Base-by-base conservation (phyloP, 176 grass and related monocot genomes). In the Musa beccarii region DNA sequence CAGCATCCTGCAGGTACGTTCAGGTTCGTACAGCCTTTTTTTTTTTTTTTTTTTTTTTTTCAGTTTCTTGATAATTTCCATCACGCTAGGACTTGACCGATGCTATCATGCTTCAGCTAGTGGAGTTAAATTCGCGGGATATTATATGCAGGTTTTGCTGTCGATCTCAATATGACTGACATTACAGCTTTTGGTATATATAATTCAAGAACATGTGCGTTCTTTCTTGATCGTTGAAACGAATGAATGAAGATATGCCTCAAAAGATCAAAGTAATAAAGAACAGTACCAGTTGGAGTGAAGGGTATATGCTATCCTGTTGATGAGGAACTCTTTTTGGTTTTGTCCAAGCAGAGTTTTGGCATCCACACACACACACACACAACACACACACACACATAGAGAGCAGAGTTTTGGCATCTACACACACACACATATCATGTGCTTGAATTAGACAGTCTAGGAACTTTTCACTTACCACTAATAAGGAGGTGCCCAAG, bases 1-100 rank as follows among this genome's bases (percentile, higher is more conserved):
- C 64, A 80, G 71, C 74, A 92, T 96, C 77, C 85, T 96, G 25
- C 89, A 92, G 86, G 92, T 92, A 66, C 17, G 17, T 11, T 72
- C 70, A 21, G 19, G 20, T 50, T 73, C 52, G 0, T 22, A 22
- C 22, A 22, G 22, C 22, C 22, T 22, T 22, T 22, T 22, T 22
- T 22, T 22, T 22, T 22, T 22, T 22, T 22, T 22, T 22, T 22
- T 22, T 9, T 1, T 59, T 25, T 28, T 11, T 52, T 74, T 17
- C 49, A 57, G 64, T 49, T 10, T 73, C 13, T 34, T 62, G 26
- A 16, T 53, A 15, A 25, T 73, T 50, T 17, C 1, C 2, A 72
- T 69, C 51, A 21, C 56, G 13, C 9, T 67, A 2, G 61, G 75
- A 34, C 43, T 61, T 79, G 1, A 49, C 3, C 2, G 20, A 34